phyloP scores from a whole-genome alignment of 257 asterid species.

The Solanum lycopersicoides region DNA sequence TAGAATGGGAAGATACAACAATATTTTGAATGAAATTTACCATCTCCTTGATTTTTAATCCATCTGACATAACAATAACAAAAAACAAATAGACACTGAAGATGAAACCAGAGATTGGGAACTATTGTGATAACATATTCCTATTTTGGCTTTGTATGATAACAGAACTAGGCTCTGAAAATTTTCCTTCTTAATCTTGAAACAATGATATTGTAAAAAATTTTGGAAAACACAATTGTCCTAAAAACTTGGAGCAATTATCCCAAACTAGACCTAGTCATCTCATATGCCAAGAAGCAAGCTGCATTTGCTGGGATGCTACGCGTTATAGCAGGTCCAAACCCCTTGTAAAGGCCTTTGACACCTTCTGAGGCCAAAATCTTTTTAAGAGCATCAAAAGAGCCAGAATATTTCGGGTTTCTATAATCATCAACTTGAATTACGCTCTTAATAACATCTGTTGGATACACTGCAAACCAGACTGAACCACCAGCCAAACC shows the following conservation, averaged over 20 bases:
- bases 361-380: conserved; percentile 60
- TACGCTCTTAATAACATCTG: conserved; percentile 71
- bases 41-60: not conserved
- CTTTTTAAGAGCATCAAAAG: conserved; percentile 57
- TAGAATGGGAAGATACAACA: not conserved
- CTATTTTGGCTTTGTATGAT: not conserved
- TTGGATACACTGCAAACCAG: conserved; percentile 66
- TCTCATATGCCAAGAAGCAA: conserved; percentile 80
- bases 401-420: conserved; percentile 61
- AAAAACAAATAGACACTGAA: not conserved
- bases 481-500: conserved; percentile 76
- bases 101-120: not conserved
- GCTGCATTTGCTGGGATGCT: conserved; percentile 91
- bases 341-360: conserved; percentile 78
- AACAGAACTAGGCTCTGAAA: not conserved
- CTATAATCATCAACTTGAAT: conserved; percentile 74
- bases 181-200: not conserved
- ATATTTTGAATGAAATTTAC: not conserved
- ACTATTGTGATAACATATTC: not conserved
- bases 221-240: not conserved
- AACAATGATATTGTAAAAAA: not conserved
- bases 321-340: conserved; percentile 84
- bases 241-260: conserved; percentile 16
- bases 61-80: not conserved
- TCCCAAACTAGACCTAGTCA: conserved; percentile 64